Base-by-base conservation (phyloP, 2,329 filamentous ascomycete species). In the Diaporthe sp. region DNA sequence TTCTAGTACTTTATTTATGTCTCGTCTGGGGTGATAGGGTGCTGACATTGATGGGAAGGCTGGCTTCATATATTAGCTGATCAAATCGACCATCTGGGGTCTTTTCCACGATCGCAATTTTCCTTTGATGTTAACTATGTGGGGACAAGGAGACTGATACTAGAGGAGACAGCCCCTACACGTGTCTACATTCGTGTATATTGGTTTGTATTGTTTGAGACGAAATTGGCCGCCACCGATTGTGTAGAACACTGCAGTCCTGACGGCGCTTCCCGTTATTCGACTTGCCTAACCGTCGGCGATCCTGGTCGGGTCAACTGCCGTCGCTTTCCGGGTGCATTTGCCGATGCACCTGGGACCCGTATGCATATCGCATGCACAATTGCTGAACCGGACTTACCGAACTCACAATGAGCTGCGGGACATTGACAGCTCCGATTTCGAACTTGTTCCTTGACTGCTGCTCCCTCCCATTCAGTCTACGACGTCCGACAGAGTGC, bases 311-410 rank as follows among this genome's bases (percentile, higher is more conserved):
- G 55, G 42, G n/a, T 58, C 57, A 35, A 71, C 42, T 40, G 22
- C 33, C 28, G 47, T 54, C 57, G 15, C 38, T 72, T 72, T 72
- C 70, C 70, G 70, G 70, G 70, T 72, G 70, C 60, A 52, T 64
- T 64, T 72, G 57, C 70, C 70, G 70, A 72, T n/a, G 42, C 5
- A 15, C 17, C 9, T 52, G 12, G 69, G 40, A 40, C 7, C 3
- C 5, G 60, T 19, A 13, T 68, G 47, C 33, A 35, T 19, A 54
- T 35, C 33, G 25, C 4, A 8, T 17, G 33, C 64, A 50, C 13
- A 17, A 5, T 8, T 40, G n/a, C 33, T 13, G 15, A 19, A 50
- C 33, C 64, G 33, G 45, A 40, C 64, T 30, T 54, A 33, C 64
- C 47, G 45, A 40, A 25, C 45, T 67, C n/a, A n/a, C n/a, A 54